Evolutionary conservation across 495 filamentous ascomycete genomes (phyloP).

Genomic region (Penicillium bialowiezense): DNA sequence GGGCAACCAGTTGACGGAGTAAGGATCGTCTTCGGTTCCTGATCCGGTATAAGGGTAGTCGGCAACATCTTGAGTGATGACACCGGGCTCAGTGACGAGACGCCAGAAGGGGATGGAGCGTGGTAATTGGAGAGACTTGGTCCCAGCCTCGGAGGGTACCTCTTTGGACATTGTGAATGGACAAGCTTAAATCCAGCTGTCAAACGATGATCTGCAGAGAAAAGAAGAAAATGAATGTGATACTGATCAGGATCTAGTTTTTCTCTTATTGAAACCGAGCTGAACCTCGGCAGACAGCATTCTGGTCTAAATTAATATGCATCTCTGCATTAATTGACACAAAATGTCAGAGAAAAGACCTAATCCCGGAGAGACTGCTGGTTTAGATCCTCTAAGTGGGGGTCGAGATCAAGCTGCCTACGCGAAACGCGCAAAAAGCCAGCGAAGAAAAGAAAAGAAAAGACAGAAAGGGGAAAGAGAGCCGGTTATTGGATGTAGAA

Average conservation of each 20-base stretch:
- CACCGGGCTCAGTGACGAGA: constrained; percentile 41
- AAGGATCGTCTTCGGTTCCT: constrained; percentile 69
- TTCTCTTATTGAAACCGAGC: not conserved
- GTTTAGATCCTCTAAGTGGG: not conserved
- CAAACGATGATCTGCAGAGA: not conserved
- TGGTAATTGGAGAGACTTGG: constrained; percentile 10
- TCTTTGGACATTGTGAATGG: constrained; percentile 11
- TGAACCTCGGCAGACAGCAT: not conserved
- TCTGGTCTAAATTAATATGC: not conserved
- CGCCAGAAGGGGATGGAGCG: constrained; percentile 29
- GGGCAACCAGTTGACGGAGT: constrained; percentile 64
- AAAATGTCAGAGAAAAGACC: not conserved
- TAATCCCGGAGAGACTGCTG: constrained; percentile 16
- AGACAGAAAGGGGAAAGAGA: not conserved
- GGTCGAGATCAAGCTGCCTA: not conserved
- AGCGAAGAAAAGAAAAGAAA: not conserved
- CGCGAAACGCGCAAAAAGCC: not conserved
- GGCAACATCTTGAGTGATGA: constrained; percentile 49
- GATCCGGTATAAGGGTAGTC: constrained; percentile 56
- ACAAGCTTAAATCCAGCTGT: not conserved
- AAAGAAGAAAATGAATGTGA: not conserved
- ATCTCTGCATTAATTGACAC: not conserved
- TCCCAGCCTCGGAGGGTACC: constrained; percentile 5
- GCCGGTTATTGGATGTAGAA: not conserved
- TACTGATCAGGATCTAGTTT: not conserved